Percentiles rank a stretch among this genome's conserved stretches.
These are phyloP conservation scores for Saccharomycopsis olivae DNA, from an alignment of 805 yeast genomes.

Conservation along the genomic window DNA sequence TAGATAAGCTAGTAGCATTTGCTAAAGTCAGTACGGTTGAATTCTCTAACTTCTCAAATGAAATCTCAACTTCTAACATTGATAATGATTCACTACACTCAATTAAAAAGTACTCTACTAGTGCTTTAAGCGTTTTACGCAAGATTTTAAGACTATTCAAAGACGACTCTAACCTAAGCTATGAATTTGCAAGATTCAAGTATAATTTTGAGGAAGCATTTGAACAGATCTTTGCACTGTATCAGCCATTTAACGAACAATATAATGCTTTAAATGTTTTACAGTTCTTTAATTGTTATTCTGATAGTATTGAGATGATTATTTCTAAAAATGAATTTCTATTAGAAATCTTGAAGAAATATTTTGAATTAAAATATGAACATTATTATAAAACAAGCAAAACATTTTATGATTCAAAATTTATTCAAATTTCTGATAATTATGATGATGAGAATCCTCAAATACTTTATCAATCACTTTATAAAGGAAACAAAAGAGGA, in stretches of 20 bases:
- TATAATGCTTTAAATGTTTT: conserved; percentile 1
- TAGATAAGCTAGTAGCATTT: conserved; percentile 12
- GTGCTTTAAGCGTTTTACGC: conserved; percentile 3
- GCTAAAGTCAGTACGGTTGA: conserved; percentile 1
- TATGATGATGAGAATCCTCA: not conserved
- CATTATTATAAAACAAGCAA: conserved; percentile 6
- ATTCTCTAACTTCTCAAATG: not conserved
- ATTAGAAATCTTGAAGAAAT: conserved; percentile 7
- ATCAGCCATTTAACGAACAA: not conserved
- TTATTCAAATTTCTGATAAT: not conserved
- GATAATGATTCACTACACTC: not conserved
- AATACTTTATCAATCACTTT: conserved; percentile 4
- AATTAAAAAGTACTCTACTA: conserved; percentile 8
- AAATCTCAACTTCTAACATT: not conserved
- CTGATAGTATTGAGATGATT: conserved; percentile 5
- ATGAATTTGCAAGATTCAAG: not conserved
- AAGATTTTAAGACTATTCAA: conserved; percentile 6
- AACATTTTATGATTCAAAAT: too few species aligned
- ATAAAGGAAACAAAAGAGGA: conserved; percentile 9
- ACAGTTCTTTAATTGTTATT: conserved; percentile 12
- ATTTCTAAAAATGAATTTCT: conserved; percentile 11
- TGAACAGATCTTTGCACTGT: conserved; percentile 3
- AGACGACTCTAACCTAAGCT: not conserved
- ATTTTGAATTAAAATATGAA: conserved; percentile 9
- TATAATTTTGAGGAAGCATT: conserved; percentile 7